A percentile compares a stretch with the other conserved stretches of the same genome.
phyloP scores from a whole-genome alignment of 495 filamentous ascomycete genomes.

The Aspergillus haitiensis region DNA sequence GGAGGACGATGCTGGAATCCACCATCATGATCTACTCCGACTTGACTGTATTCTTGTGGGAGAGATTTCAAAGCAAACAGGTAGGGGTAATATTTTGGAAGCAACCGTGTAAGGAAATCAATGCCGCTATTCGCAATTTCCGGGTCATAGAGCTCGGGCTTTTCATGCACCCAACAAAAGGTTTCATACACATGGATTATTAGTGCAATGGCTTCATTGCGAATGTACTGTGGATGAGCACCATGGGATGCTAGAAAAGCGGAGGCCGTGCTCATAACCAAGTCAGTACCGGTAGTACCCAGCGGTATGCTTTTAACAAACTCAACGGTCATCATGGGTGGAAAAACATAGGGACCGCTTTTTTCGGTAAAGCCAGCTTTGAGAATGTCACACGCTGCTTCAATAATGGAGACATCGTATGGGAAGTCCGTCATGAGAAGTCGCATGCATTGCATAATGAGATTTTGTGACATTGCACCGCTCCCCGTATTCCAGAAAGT shows the following conservation, averaged over 20 bases:
- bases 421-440: conserved; percentile 54
- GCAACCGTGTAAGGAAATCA: conserved; percentile 65
- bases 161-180: conserved; percentile 62
- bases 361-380: conserved; percentile 78
- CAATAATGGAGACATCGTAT: conserved; percentile 67
- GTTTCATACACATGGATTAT: conserved; percentile 66
- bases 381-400: conserved; percentile 72
- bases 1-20: conserved; percentile 23
- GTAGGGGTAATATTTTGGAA: conserved; percentile 58
- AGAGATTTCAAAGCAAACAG: conserved; percentile 39
- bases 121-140: conserved; percentile 78
- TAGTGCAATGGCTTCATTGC: conserved; percentile 53
- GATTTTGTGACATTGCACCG: conserved; percentile 55
- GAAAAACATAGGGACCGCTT: conserved; percentile 76
- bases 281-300: conserved; percentile 67
- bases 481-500: conserved; percentile 61
- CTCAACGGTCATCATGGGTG: conserved; percentile 62
- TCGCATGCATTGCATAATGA: conserved; percentile 56
- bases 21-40: background rate
- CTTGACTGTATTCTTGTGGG: conserved; percentile 18
- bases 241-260: conserved; percentile 64
- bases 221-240: conserved; percentile 55
- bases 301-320: conserved; percentile 65
- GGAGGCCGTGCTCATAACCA: conserved; percentile 74
- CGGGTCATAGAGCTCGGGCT: conserved; percentile 58